Evolutionary conservation across 2,329 filamentous ascomycete species (phyloP).

Genomic region (Cercospora beticola): DNA sequence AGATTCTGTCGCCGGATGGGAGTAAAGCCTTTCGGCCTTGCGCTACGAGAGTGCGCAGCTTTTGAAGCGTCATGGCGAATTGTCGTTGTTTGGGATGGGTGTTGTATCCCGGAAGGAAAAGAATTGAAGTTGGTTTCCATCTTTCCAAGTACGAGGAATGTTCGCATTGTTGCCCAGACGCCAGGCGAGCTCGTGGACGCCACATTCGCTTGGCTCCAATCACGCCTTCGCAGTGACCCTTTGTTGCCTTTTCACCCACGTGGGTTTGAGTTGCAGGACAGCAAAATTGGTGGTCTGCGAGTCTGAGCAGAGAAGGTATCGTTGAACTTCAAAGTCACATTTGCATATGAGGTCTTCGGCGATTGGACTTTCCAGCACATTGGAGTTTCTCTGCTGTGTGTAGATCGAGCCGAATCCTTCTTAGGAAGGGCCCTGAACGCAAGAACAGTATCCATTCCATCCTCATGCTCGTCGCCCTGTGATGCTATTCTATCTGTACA

Average conservation of each 20-base stretch:
- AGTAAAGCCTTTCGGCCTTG: constrained; percentile 16
- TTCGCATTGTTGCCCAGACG: not conserved
- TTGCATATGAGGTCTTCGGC: too few species aligned
- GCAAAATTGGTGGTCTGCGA: not conserved
- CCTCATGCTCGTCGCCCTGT: not conserved
- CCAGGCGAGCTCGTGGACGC: not conserved
- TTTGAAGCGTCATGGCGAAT: not conserved
- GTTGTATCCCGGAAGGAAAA: not conserved
- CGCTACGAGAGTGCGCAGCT: not conserved
- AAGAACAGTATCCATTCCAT: not conserved
- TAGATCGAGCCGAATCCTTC: not conserved
- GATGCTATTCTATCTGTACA: not conserved
- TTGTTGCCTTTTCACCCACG: not conserved
- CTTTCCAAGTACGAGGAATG: not conserved
- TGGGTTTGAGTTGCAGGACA: not conserved
- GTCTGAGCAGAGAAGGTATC: not conserved
- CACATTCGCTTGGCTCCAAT: constrained; percentile 6
- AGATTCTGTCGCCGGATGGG: constrained; percentile 10
- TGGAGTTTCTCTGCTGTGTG: not conserved
- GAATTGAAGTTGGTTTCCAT: not conserved
- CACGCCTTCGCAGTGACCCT: constrained; percentile 2
- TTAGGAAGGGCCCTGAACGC: too few species aligned
- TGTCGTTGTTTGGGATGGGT: not conserved
- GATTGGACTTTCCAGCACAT: not conserved
- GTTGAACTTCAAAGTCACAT: too few species aligned